Percentiles rank a stretch among this genome's conserved stretches.
Conservation (phyloP, 352 stramenopile species). For the Pythium apleroticum region DNA sequence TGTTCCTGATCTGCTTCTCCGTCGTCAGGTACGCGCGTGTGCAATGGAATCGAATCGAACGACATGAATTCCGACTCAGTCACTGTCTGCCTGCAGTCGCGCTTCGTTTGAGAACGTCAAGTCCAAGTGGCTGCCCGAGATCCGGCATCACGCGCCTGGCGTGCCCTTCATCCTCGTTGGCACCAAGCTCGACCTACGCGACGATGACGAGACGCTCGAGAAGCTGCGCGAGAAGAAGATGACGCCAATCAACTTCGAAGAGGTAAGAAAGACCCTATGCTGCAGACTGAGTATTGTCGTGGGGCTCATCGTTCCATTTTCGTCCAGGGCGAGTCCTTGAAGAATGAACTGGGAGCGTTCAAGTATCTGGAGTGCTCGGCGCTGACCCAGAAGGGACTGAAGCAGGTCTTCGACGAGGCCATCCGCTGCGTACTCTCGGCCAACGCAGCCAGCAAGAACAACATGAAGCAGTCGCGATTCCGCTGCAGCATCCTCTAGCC, state of each 20-base stretch:
- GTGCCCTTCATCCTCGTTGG: conserved; percentile 96
- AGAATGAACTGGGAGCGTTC: conserved; percentile 87
- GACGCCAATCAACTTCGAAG: conserved; percentile 62
- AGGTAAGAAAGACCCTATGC: too few relatives aligned
- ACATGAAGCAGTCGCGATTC: conserved; percentile 24
- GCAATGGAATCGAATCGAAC: too few relatives aligned
- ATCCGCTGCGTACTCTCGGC: conserved; percentile 89
- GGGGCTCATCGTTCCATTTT: neutral
- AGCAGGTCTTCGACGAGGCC: conserved; percentile 93
- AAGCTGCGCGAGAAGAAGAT: conserved; percentile 89
- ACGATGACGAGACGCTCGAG: conserved; percentile 89
- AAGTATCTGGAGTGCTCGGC: conserved; percentile 94
- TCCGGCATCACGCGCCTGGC: conserved; percentile 83
- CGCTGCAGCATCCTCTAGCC: conserved; percentile 70
- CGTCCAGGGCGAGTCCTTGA: conserved; percentile 84
- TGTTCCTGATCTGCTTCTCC: conserved; percentile 97
- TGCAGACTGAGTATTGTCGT: too few relatives aligned
- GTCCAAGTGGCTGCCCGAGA: conserved; percentile 92
- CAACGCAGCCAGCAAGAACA: conserved; percentile 44
- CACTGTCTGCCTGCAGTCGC: conserved; percentile 38
- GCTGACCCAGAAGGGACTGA: conserved; percentile 92
- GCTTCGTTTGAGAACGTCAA: conserved; percentile 96
- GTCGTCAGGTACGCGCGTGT: conserved; percentile 89
- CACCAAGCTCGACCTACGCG: conserved; percentile 93
- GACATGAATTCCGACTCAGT: conserved; percentile 9